phyloP scores from a whole-genome alignment of 2,329 filamentous ascomycete genomes.

The Lasiodiplodia gonubiensis region DNA sequence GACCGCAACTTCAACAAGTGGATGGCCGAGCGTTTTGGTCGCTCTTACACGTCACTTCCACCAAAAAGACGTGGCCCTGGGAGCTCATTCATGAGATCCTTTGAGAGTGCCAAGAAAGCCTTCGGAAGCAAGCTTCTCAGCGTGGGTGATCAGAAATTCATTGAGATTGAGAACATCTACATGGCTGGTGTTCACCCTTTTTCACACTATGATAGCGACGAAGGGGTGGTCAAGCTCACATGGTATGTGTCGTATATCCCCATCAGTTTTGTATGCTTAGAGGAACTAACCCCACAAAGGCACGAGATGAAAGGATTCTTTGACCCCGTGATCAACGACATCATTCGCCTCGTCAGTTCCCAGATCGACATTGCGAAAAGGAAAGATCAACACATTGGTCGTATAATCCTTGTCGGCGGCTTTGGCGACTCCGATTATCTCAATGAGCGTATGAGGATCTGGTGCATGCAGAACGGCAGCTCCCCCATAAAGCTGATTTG shows the following conservation, averaged over 20 bases:
- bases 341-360: constrained; percentile 23
- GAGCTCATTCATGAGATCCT: constrained; percentile 44
- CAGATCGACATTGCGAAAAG: constrained; percentile 5
- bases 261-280: not conserved
- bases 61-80: constrained; percentile 37
- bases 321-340: constrained; percentile 17
- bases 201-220: constrained; percentile 23
- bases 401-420: constrained; percentile 31
- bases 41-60: constrained; percentile 37
- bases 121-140: constrained; percentile 33
- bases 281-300: not conserved
- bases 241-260: constrained; percentile 5
- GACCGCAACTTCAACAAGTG: constrained; percentile 42
- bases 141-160: not conserved
- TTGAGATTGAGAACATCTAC: constrained; percentile 22
- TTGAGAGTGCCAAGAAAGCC: constrained; percentile 41
- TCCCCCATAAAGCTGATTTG: constrained; percentile 14
- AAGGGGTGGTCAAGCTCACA: constrained; percentile 13
- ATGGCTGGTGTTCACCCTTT: not conserved
- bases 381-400: not conserved
- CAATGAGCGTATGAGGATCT: constrained; percentile 1
- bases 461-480: constrained; percentile 6
- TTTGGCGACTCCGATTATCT: constrained; percentile 30
- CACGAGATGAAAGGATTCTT: constrained; percentile 21
- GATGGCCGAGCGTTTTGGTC: constrained; percentile 39